Base-by-base conservation (phyloP, 177 flowering plant species). In the Vitis hybrid region DNA sequence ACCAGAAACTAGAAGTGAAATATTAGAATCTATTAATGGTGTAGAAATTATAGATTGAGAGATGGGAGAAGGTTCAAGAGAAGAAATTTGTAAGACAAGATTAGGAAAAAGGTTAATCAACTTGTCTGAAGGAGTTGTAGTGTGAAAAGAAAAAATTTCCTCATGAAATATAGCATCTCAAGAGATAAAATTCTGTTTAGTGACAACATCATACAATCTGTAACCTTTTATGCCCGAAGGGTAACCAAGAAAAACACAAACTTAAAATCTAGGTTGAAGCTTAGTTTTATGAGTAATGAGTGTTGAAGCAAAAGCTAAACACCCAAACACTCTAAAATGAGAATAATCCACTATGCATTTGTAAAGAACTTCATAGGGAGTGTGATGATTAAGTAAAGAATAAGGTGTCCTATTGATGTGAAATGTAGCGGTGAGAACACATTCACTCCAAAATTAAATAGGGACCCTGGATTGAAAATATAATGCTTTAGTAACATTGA, bases 241-340 rank as follows among this genome's bases (percentile, higher is more conserved):
- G 12, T 66, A 66, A 4, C 69, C 50, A 11, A 66, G 12, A 38
- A 66, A 66, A 13, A 66, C 33, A 53, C 69, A 51, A 11, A 58
- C 38, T 9, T 3, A 19, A 2, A 17, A 58, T 24, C 49, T 52
- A 12, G 52, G n/a, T 3, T 15, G 11, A 54, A 66, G 24, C 56
- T 66, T 66, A 18, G 6, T 11, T 4, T 38, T 10, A 5, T 19
- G 11, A 7, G 8, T 5, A 18, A 0, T 18, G 2, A 19, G 14
- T 2, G n/a, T 51, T 8, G 38, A 4, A 52, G 28, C 19, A 28
- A 17, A 66, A 1, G 47, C 33, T 7, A 66, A 15, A 66, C 69
- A 66, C 11, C 69, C 69, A 66, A 66, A 66, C 2, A 38, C 59
- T 49, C n/a, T 66, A 0, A 66, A 11, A 12, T 18, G 31, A 12